phyloP scores from a whole-genome alignment of 1,139 yeast species.

The Sugiyamaella japonica region DNA sequence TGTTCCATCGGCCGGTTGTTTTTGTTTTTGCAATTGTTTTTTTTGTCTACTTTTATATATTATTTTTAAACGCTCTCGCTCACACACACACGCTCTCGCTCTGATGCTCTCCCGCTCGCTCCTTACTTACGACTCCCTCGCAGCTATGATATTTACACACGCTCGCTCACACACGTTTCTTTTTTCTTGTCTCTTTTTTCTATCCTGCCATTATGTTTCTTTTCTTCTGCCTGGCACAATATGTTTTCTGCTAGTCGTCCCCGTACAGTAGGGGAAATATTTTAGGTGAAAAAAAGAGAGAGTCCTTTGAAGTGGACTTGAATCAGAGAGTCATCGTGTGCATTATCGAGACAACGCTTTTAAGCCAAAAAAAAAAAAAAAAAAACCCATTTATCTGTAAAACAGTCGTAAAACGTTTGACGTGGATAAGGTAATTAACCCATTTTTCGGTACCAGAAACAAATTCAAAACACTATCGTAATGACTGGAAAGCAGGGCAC shows the following conservation, averaged over 20 bases:
- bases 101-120: too few species aligned
- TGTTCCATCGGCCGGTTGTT: not conserved
- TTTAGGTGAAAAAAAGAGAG: too few species aligned
- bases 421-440: not conserved
- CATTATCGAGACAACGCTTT: slow-evolving; percentile 1
- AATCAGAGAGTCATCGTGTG: not conserved
- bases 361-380: not conserved
- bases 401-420: slow-evolving; percentile 5
- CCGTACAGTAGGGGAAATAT: not conserved
- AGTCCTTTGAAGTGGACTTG: not conserved
- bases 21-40: too few species aligned
- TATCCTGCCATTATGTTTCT: not conserved
- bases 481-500: not conserved
- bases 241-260: not conserved
- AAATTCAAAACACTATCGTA: not conserved
- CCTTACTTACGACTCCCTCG: too few species aligned
- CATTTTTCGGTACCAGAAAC: not conserved
- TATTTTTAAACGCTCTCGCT: too few species aligned
- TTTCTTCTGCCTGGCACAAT: not conserved
- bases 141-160: too few species aligned
- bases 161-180: not conserved
- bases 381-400: not conserved
- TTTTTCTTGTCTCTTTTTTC: not conserved
- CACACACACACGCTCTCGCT: too few species aligned
- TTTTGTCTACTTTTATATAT: too few species aligned